phyloP scores from a whole-genome alignment of 257 asterid species.

The Gentiana dahurica region DNA sequence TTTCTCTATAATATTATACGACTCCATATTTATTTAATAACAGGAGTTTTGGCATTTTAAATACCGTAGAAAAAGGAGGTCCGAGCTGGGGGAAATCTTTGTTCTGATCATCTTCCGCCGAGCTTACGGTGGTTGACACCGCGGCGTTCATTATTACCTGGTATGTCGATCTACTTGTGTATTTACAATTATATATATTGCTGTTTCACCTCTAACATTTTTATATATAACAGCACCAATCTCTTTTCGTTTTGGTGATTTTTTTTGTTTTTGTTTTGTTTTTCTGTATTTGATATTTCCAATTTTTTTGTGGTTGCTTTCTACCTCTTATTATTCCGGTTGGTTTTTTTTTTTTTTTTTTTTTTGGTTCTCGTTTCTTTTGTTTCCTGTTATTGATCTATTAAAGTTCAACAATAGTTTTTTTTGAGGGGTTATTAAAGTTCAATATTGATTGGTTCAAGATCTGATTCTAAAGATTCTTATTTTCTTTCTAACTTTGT shows the following conservation, averaged over 20 bases:
- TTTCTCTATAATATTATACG: too few species aligned
- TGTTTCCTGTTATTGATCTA: not conserved
- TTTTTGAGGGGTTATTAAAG: not conserved
- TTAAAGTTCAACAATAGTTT: too few species aligned
- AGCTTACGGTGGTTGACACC: not conserved
- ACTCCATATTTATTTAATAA: too few species aligned
- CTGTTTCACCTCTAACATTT: not conserved
- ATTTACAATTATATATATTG: not conserved
- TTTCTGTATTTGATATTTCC: not conserved
- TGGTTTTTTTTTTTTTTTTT: not conserved
- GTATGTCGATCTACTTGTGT: not conserved
- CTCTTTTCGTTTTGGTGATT: too few species aligned
- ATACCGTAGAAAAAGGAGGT: too few species aligned
- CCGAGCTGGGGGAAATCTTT: too few species aligned
- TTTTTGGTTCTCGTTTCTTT: not conserved
- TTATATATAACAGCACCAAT: too few species aligned
- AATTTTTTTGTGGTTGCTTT: constrained; percentile 1
- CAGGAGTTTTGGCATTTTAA: too few species aligned
- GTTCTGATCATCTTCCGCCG: too few species aligned
- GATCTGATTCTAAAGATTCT: constrained; percentile 4
- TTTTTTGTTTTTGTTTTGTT: not conserved
- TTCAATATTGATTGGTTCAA: not conserved
- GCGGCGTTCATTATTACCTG: not conserved
- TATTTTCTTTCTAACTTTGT: not conserved
- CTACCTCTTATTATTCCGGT: not conserved